These are phyloP conservation scores for Xylaria acuta DNA, from an alignment of 495 filamentous ascomycete genomes.

Conservation along the genomic window DNA sequence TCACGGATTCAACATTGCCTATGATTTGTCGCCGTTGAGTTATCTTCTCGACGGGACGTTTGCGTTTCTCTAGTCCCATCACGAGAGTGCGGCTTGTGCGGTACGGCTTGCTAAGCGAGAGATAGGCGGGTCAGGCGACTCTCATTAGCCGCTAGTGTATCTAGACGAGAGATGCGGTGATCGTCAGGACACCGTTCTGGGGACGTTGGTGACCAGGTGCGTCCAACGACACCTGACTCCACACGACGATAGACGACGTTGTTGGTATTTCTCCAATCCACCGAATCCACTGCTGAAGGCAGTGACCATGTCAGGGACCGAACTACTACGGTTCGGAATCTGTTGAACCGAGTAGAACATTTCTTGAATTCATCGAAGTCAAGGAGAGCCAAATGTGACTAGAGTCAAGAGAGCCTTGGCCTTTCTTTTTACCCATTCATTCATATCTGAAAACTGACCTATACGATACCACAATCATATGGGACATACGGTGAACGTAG, in stretches of 20 bases:
- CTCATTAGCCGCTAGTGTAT: slow-evolving; percentile 13
- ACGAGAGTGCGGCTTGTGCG: slow-evolving; percentile 1
- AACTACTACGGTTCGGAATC: slow-evolving; percentile 3
- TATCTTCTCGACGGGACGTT: not conserved
- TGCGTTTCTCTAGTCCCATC: slow-evolving; percentile 1
- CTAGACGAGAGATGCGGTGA: slow-evolving; percentile 1
- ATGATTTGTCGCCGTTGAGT: slow-evolving; percentile 13
- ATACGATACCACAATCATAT: not conserved
- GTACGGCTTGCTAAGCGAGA: slow-evolving; percentile 1
- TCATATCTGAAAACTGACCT: not conserved
- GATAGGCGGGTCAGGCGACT: slow-evolving; percentile 4
- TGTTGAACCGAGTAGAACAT: slow-evolving; percentile 2
- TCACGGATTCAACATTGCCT: not conserved
- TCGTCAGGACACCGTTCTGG: slow-evolving; percentile 5
- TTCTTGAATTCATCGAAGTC: too few species aligned
- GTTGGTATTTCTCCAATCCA: not conserved
- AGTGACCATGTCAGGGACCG: not conserved
- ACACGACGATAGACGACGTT: not conserved
- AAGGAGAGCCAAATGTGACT: not conserved
- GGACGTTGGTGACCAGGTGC: not conserved
- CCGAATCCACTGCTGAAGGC: not conserved
- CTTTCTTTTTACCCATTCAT: not conserved
- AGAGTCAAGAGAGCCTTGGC: not conserved
- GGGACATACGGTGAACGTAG: not conserved
- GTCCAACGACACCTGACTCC: slow-evolving; percentile 2